Base-by-base conservation (phyloP, 2,329 filamentous ascomycete genomes). In the Chaetomium sp. region DNA sequence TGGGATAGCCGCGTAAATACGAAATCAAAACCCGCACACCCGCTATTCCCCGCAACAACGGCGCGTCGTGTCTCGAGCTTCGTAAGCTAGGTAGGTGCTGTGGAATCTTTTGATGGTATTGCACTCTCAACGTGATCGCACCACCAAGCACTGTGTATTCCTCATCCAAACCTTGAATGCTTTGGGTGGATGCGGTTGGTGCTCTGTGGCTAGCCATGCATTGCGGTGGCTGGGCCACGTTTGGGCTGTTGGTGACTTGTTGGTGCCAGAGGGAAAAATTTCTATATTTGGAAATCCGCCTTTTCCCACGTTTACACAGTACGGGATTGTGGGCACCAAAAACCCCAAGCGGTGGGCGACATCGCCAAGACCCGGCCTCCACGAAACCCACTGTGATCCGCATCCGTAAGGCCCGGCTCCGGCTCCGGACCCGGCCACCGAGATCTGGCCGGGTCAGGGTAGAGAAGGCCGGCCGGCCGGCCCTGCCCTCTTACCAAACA, bases 251-350 rank as follows among this genome's bases (percentile, higher is more conserved):
- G 56, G 57, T 12, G 27, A 57, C 54, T 38, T 27, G 33, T 25
- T 25, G 31, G 31, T 60, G 49, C 49, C 12, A 60, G 21, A 55
- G 35, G 58, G 49, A 55, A 38, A 19, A 57, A 21, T 57, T 59
- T 42, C 56, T 65, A 65, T 47, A 56, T 65, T 63, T 63, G 60
- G 64, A 63, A 63, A 50, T 21, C 35, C 19, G 56, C 35, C 38
- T 45, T 35, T n/a, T 38, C n/a, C 62, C 57, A 45, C n/a, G 53
- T 35, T 42, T 45, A 21, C n/a, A n/a, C n/a, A n/a, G n/a, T n/a
- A n/a, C 45, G 55, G 59, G 25, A 10, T 9, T 21, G 33, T 33
- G 54, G 51, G 50, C 38, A 42, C 38, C 38, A 42, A 16, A 5
- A 42, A 5, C 5, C 5, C n/a, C 38, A 27, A 33, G 31, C 50